Base-by-base conservation (phyloP, 2,329 filamentous ascomycete genomes). In the Calonectria multiphialidica region DNA sequence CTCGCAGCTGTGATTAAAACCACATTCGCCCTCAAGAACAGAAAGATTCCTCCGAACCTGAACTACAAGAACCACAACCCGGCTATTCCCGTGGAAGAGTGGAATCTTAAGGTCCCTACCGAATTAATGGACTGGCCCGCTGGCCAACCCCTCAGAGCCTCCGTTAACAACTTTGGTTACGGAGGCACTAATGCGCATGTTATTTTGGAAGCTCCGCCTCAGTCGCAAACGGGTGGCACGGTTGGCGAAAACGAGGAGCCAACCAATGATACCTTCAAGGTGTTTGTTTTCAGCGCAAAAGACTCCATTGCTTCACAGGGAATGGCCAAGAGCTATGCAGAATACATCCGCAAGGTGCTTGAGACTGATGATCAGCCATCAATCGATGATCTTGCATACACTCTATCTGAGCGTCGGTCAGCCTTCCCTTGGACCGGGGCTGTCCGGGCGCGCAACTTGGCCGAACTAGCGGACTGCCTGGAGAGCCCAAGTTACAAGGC, bases 131-230 rank as follows among this genome's bases (percentile, higher is more conserved):
- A 35, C 1, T 59, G 53, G 53, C 53, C 53, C 5, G 33, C 13
- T 7, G 21, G 7, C 3, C 35, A 40, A 13, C 33, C 33, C 16
- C 33, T 59, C n/a, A 33, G 53, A 40, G 53, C 53, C 21, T 59
- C 53, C 3, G 9, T 59, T 9, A 59, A 59, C 21, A 59, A 59
- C 53, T 59, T 59, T 15, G 53, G 53, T 35, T 59, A 59, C 15
- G 53, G 50, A 35, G 65, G 70, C 3, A 61, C 49, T 16, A 72
- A 72, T 25, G 33, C 64, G 12, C 79, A 80, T 33, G 53, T 59
- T 5, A 37, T 59, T 12, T 9, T 59, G 21, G 53, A 59, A 40
- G 53, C 33, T 15, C 53, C 53, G 18, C 53, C 53, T 8, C 44
- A 21, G 16, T 25, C 53, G 15, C 33, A 59, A 9, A 15, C 6